Evolutionary conservation across 139 green algal species (phyloP), one percentile per base, ranked within the genome.

Genomic region (Zygnema circumcarinatum): DNA sequence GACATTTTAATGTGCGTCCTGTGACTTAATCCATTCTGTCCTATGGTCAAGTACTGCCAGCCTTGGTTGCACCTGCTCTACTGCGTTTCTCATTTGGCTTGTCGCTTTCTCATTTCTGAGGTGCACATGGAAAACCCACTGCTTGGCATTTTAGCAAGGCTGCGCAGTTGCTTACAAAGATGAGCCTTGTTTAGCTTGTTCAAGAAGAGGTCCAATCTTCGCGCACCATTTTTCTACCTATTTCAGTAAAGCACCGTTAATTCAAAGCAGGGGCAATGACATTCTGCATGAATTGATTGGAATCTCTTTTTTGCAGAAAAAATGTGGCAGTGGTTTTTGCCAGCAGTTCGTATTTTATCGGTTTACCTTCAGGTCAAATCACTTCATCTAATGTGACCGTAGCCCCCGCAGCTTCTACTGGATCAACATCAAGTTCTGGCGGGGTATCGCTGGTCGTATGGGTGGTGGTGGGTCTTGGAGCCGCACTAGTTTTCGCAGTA

Each of bases 311-410:
- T 53, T 47, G 74, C 74, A 82, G 74, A n/a, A 47, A 32, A 31
- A 53, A 42, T 2, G 40, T 53, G 2, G 3, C 74, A 32, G 3
- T 56, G 35, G 74, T 82, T 22, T 82, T 82, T 82, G 74, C 74
- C 32, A 56, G 74, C 31, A 56, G 32, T 32, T 31, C 2, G 11
- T 82, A 82, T n/a, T 82, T 82, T 52, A 31, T 82, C 22, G 74
- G 40, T 2, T 31, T 82, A 52, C 74, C 32, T 11, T 67, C 74
- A 35, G 74, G 74, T 53, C 31, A 67, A 20, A 82, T 82, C 74
- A 82, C 74, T 2, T 38, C 74, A 52, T 16, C 74, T 22, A 82
- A 82, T n/a, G 74, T 82, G 74, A 40, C 29, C 31, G 74, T 82
- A 31, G 38, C 74, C 36, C 2, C 31, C 38, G 74, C 74, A 2